These are phyloP conservation scores for Naganishia randhawae DNA, from an alignment of 768 basidiomycete genomes.

Conservation along the genomic window DNA sequence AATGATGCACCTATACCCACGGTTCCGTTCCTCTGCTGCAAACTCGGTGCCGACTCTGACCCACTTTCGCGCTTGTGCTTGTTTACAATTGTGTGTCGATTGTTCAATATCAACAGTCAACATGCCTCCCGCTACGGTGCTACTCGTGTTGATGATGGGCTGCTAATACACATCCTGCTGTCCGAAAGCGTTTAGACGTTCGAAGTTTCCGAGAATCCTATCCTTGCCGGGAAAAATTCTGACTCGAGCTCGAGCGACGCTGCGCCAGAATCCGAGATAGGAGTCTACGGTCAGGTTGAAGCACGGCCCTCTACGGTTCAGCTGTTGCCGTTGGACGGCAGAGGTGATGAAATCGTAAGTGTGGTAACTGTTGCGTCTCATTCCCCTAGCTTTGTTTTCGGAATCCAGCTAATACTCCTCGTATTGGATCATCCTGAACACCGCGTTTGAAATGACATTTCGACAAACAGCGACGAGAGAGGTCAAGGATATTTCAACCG, in stretches of 20 bases:
- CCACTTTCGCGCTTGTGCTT: background rate
- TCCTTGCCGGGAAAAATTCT: too few relatives aligned
- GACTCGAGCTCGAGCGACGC: too few relatives aligned
- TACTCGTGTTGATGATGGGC: background rate
- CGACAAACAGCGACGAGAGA: background rate
- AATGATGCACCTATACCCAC: background rate
- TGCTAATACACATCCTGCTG: too few relatives aligned
- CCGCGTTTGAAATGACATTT: background rate
- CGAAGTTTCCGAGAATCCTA: too few relatives aligned
- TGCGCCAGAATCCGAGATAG: background rate
- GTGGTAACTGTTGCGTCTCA: too few relatives aligned
- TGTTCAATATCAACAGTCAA: background rate
- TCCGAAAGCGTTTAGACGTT: too few relatives aligned
- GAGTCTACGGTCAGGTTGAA: background rate
- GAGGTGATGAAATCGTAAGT: conserved; percentile 18
- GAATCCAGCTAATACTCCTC: background rate
- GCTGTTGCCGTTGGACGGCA: background rate
- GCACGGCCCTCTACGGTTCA: background rate
- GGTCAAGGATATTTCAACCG: background rate
- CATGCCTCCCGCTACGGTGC: background rate
- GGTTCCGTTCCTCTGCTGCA: too few relatives aligned
- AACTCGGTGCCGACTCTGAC: background rate
- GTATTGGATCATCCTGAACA: background rate
- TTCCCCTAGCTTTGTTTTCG: too few relatives aligned
- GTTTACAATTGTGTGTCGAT: conserved; percentile 15